Conservation (phyloP, 2,329 filamentous ascomycete genomes). For the Onygenales sp. region DNA sequence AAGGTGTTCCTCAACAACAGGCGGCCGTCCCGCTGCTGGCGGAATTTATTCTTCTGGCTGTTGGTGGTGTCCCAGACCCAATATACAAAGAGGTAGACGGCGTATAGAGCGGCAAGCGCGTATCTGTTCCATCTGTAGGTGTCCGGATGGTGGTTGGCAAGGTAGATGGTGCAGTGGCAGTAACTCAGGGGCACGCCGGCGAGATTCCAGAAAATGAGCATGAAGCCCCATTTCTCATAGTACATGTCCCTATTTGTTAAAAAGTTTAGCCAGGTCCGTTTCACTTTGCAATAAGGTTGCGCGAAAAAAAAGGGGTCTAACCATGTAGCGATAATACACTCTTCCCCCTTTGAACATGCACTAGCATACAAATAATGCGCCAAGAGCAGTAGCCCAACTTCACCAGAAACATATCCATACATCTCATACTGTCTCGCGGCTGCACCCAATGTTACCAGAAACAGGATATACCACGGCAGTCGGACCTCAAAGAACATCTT, state of each 20-base stretch:
- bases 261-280: not conserved
- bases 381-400: slow-evolving; percentile 75
- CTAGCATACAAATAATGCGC: slow-evolving; percentile 89
- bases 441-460: slow-evolving; percentile 65
- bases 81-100: slow-evolving; percentile 72
- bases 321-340: slow-evolving; percentile 82
- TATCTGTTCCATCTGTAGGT: slow-evolving; percentile 68
- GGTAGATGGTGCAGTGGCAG: slow-evolving; percentile 86
- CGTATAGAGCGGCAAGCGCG: slow-evolving; percentile 55
- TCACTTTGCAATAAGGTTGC: not conserved
- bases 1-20: slow-evolving; percentile 64
- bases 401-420: slow-evolving; percentile 78
- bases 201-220: slow-evolving; percentile 97
- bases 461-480: slow-evolving; percentile 83
- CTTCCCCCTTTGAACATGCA: slow-evolving; percentile 84
- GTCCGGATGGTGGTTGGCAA: slow-evolving; percentile 71
- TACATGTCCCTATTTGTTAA: slow-evolving; percentile 67
- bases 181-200: slow-evolving; percentile 84
- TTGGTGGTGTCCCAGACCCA: slow-evolving; percentile 90
- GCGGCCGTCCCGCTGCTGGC: slow-evolving; percentile 60
- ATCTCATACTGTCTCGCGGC: slow-evolving; percentile 74
- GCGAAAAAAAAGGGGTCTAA: slow-evolving; percentile 18
- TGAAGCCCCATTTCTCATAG: slow-evolving; percentile 94
- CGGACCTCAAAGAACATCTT: slow-evolving; percentile 96
- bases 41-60: slow-evolving; percentile 89